A percentile compares a stretch with the other conserved stretches of the same genome.
phyloP scores from a whole-genome alignment of 495 filamentous ascomycete genomes.

The Penicillium taxi region DNA sequence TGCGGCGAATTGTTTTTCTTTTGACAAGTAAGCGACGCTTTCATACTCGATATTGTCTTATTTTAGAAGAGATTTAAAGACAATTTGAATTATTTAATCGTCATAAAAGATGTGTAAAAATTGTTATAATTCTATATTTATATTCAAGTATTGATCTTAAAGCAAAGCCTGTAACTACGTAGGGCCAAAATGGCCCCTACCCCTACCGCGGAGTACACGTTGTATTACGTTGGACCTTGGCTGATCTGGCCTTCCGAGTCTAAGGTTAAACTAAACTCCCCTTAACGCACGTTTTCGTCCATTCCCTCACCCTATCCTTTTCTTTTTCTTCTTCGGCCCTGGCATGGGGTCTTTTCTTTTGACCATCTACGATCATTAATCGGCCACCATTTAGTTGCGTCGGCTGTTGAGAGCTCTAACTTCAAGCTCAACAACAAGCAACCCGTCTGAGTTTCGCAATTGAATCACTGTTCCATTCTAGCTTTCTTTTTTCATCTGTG shows the following conservation, averaged over 20 bases:
- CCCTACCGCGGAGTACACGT: conserved; percentile 13
- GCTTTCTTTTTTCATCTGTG: conserved; percentile 5
- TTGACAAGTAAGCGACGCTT: too few species aligned
- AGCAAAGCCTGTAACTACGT: too few species aligned
- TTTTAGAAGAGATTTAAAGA: too few species aligned
- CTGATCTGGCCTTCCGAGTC: conserved; percentile 30
- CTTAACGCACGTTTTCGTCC: conserved; percentile 28
- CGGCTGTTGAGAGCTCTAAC: conserved; percentile 19
- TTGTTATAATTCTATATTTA: too few species aligned
- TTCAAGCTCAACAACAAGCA: conserved; percentile 14
- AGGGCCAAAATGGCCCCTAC: too few species aligned
- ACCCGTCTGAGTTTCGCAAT: too few species aligned
- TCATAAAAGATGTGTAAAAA: too few species aligned
- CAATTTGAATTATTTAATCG: too few species aligned
- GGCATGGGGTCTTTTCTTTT: conserved; percentile 32
- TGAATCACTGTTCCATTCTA: conserved; percentile 2
- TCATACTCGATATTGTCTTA: too few species aligned
- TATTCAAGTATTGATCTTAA: too few species aligned
- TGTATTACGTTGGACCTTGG: conserved; percentile 13
- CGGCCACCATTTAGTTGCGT: conserved; percentile 24
- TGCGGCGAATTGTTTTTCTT: too few species aligned
- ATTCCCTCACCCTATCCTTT: conserved; percentile 19
- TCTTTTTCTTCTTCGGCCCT: conserved; percentile 14
- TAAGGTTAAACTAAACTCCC: too few species aligned
- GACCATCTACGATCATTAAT: conserved; percentile 35